Evolutionary conservation across 179 eudicot species (phyloP), one percentile per base, ranked within the genome.

Genomic region (Sideroxylon spinosum): DNA sequence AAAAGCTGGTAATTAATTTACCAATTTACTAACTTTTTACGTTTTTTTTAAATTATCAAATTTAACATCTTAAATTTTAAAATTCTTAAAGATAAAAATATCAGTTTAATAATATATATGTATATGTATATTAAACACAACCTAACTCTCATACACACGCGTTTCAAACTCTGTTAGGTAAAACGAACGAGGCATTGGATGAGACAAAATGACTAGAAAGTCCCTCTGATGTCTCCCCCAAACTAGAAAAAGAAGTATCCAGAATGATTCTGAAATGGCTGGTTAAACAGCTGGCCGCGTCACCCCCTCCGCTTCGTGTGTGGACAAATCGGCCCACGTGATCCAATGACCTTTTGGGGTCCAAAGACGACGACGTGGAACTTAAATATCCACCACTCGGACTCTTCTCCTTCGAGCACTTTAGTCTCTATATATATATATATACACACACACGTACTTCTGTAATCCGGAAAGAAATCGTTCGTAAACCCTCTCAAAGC

Each of bases 341-440:
- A 83, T 81, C 76, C 79, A 82, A 13, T 29, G 29, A n/a, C 73
- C 69, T 77, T 80, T 66, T 32, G 25, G 68, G 68, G 20, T 74
- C 68, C 52, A 37, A 22, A 10, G 9, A 7, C 14, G 20, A 71
- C 73, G 68, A 81, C 88, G 92, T 89, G 90, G 86, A 72, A 20
- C 82, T 61, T 0, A 49, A 81, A 71, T 78, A 78, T 80, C 89
- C 88, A 76, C 46, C 64, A 17, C 73, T 55, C 50, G 14, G 17
- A 11, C 7, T 0, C 10, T 12, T 0, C 10, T 9, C 20, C 37
- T 23, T 8, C 56, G 1, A 0, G 56, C 56, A 37, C 44, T 37
- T 29, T 37, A 37, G 44, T 37, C 44, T 37, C 3, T 37, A 37
- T 29, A 29, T 37, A 37, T 37, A 37, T 29, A 29, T 37, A 37